Percentiles rank a stretch among this genome's conserved stretches.
Evolutionary conservation across 2,329 filamentous ascomycete genomes (phyloP).

Genomic region (Colletotrichum zoysiae): DNA sequence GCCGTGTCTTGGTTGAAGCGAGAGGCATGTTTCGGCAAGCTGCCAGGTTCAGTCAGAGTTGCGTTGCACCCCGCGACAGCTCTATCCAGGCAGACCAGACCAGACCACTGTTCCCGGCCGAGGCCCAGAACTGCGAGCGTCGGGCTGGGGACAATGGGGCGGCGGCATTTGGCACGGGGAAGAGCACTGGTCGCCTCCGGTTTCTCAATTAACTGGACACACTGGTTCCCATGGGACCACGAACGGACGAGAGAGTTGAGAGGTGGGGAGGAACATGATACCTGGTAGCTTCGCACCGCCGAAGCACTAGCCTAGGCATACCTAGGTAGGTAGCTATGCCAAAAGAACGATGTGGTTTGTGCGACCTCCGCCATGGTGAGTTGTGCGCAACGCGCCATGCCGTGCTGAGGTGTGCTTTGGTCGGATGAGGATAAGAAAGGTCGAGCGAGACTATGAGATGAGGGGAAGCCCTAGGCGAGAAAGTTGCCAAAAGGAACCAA

Average conservation of each 20-base stretch:
- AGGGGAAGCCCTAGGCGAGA: conserved; percentile 14
- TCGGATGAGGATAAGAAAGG: conserved; percentile 16
- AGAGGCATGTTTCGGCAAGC: conserved; percentile 37
- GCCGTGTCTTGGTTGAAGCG: conserved; percentile 34
- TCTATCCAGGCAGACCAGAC: conserved; percentile 28
- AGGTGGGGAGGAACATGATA: conserved; percentile 21
- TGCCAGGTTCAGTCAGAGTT: conserved; percentile 21
- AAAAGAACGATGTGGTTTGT: conserved; percentile 9
- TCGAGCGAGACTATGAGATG: neutral
- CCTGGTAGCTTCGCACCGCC: conserved; percentile 32
- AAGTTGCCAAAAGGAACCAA: conserved; percentile 11
- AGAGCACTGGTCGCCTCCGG: conserved; percentile 34
- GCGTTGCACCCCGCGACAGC: conserved; percentile 37
- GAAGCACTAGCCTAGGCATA: conserved; percentile 1
- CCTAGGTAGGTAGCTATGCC: neutral
- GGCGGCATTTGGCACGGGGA: conserved; percentile 3
- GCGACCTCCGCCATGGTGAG: conserved; percentile 27
- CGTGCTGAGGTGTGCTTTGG: conserved; percentile 11
- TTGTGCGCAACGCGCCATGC: conserved; percentile 32
- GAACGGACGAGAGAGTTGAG: conserved; percentile 23
- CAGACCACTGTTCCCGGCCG: conserved; percentile 24
- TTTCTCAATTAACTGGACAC: conserved; percentile 26
- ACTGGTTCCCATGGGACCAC: conserved; percentile 29
- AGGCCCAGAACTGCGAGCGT: conserved; percentile 1
- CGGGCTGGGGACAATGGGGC: conserved; percentile 6